Conservation (phyloP, 768 basidiomycete genomes). For the Pleurotus tuoliensis region DNA sequence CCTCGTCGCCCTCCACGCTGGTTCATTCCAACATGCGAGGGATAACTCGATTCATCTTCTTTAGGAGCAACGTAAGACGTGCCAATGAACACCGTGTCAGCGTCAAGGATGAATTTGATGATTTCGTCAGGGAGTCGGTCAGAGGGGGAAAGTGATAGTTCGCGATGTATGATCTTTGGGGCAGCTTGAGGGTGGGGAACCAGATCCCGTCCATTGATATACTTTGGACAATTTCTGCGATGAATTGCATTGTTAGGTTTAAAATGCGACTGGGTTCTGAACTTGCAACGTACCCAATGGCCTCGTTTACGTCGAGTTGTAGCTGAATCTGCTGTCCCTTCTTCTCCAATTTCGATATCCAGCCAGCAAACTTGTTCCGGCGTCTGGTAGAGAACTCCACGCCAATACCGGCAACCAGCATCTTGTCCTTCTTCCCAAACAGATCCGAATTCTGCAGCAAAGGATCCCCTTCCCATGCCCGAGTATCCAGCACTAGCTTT, state of each 20-base stretch:
- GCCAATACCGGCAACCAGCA: constrained; percentile 53
- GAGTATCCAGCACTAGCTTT: constrained; percentile 17
- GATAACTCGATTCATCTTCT: constrained; percentile 35
- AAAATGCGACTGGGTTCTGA: no score
- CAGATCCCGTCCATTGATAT: constrained; percentile 56
- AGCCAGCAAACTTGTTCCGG: constrained; percentile 62
- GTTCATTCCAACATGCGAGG: constrained; percentile 62
- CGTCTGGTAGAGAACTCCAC: constrained; percentile 54
- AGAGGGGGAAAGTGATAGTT: constrained; percentile 24
- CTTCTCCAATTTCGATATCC: constrained; percentile 28
- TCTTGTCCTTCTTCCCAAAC: constrained; percentile 16
- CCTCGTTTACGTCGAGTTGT: constrained; percentile 46
- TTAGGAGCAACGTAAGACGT: constrained; percentile 41
- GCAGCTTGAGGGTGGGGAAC: constrained; percentile 33
- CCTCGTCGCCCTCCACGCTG: constrained; percentile 62
- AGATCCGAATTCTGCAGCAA: constrained; percentile 31
- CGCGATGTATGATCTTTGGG: constrained; percentile 34
- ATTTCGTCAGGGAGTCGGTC: constrained; percentile 48
- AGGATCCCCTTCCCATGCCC: constrained; percentile 41
- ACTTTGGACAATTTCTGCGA: constrained; percentile 64
- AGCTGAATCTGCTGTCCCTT: constrained; percentile 27
- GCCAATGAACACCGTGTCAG: constrained; percentile 56
- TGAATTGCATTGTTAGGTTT: no score
- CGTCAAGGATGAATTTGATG: constrained; percentile 40
- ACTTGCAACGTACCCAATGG: constrained; percentile 44